A percentile compares a stretch with the other conserved stretches of the same genome.
These are phyloP conservation scores for Neurospora discreta DNA, from an alignment of 495 filamentous ascomycete genomes.

Conservation along the genomic window DNA sequence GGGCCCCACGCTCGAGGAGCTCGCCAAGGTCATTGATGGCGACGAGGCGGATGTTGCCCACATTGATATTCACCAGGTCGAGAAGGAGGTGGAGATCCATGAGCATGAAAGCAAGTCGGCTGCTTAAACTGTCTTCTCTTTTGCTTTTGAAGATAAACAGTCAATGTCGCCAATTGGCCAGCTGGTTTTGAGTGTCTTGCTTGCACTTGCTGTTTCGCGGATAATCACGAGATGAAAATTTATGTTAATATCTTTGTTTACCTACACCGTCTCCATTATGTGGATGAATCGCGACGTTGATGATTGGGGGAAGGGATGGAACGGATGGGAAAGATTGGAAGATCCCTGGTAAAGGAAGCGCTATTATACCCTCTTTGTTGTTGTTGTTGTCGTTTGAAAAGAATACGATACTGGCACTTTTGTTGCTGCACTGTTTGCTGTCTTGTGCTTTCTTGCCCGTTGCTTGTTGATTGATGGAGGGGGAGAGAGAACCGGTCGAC, in stretches of 20 bases:
- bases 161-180: not conserved
- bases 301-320: not conserved
- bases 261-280: too few relatives aligned
- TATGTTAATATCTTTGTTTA: not conserved
- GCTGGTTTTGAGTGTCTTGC: not conserved
- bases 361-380: not conserved
- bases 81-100: constrained; percentile 21
- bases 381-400: not conserved
- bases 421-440: not conserved
- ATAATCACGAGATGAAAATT: not conserved
- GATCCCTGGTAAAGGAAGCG: not conserved
- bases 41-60: constrained; percentile 39
- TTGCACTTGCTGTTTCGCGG: not conserved
- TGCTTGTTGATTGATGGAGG: too few relatives aligned
- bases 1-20: constrained; percentile 54
- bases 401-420: not conserved
- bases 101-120: constrained; percentile 15
- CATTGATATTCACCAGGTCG: constrained; percentile 30
- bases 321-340: not conserved
- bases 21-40: constrained; percentile 50
- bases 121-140: constrained; percentile 1
- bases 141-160: not conserved
- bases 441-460: not conserved
- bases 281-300: not conserved
- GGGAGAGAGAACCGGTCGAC: too few relatives aligned